These are phyloP conservation scores for Xerocomus minutiporus DNA, from an alignment of 1,284 basidiomycete species.

Conservation along the genomic window DNA sequence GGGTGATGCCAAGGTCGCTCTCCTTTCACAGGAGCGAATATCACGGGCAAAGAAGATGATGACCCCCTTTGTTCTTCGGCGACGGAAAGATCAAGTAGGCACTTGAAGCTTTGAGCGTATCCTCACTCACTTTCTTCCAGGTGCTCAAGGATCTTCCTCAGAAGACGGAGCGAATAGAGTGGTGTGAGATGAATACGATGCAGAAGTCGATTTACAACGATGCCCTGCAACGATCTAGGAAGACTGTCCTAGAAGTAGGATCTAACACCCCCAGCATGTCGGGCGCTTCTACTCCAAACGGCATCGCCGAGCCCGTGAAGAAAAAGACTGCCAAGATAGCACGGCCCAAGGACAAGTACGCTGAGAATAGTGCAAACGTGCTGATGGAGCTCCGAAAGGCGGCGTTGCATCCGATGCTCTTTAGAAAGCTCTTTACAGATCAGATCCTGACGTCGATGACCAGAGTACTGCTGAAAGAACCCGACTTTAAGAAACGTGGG, in stretches of 20 bases:
- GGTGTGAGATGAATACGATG: conserved; percentile 87
- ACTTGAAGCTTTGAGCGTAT: background rate
- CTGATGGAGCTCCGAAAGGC: conserved; percentile 97
- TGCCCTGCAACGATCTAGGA: conserved; percentile 79
- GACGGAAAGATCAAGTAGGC: conserved; percentile 85
- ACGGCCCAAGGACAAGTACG: conserved; percentile 59
- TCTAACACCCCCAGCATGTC: conserved; percentile 32
- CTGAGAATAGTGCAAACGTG: conserved; percentile 83
- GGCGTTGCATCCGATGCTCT: conserved; percentile 93
- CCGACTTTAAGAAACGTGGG: conserved; percentile 79
- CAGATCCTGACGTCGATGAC: conserved; percentile 72
- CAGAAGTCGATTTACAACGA: conserved; percentile 87
- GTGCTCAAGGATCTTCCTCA: conserved; percentile 90
- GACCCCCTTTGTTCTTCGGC: conserved; percentile 94
- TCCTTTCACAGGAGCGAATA: conserved; percentile 87
- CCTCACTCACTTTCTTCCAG: conserved; percentile 37
- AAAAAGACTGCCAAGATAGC: conserved; percentile 45
- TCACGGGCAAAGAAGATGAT: conserved; percentile 98
- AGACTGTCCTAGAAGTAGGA: conserved; percentile 66
- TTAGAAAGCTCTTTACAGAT: conserved; percentile 82
- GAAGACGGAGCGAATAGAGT: conserved; percentile 89
- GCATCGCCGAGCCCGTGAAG: conserved; percentile 37
- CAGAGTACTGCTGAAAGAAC: conserved; percentile 83
- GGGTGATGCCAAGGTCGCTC: conserved; percentile 77
- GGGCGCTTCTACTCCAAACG: conserved; percentile 35